Conservation (phyloP, 805 yeast species). For the Candida mattraensis region DNA sequence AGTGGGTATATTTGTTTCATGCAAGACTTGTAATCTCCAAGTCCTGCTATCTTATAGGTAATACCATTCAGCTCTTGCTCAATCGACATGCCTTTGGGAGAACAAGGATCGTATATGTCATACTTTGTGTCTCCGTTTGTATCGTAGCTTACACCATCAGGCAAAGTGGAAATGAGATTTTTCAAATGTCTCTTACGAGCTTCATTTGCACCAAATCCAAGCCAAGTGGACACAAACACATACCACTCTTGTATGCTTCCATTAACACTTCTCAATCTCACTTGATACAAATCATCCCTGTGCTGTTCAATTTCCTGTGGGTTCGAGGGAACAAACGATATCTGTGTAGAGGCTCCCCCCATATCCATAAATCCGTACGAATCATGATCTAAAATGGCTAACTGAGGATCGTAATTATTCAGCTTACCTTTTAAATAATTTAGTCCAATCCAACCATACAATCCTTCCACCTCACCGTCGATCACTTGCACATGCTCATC, state of each 20-base stretch:
- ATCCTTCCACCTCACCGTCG: constrained; percentile 92
- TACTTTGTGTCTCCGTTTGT: constrained; percentile 46
- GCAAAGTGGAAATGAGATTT: constrained; percentile 46
- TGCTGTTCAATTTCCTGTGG: constrained; percentile 61
- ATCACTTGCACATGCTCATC: constrained; percentile 75
- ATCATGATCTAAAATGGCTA: constrained; percentile 26
- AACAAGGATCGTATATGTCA: constrained; percentile 71
- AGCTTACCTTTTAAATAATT: constrained; percentile 77
- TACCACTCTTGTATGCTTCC: constrained; percentile 78
- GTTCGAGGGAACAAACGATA: constrained; percentile 84
- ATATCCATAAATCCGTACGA: constrained; percentile 95
- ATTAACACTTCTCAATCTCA: constrained; percentile 63
- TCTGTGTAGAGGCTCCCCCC: constrained; percentile 99
- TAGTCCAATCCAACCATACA: constrained; percentile 93
- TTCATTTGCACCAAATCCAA: constrained; percentile 96
- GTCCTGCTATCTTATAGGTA: constrained; percentile 59
- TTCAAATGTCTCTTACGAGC: constrained; percentile 76
- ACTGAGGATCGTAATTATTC: constrained; percentile 41
- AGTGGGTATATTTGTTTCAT: constrained; percentile 71
- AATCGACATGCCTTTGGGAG: constrained; percentile 61
- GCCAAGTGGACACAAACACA: constrained; percentile 93
- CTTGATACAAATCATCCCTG: constrained; percentile 67
- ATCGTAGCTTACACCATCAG: constrained; percentile 45
- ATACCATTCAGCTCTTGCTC: constrained; percentile 48
- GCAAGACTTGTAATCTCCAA: constrained; percentile 79